Percentiles rank a stretch among this genome's conserved stretches.
Evolutionary conservation across 495 filamentous ascomycete genomes (phyloP).

Genomic region (Podospora fimiseda): DNA sequence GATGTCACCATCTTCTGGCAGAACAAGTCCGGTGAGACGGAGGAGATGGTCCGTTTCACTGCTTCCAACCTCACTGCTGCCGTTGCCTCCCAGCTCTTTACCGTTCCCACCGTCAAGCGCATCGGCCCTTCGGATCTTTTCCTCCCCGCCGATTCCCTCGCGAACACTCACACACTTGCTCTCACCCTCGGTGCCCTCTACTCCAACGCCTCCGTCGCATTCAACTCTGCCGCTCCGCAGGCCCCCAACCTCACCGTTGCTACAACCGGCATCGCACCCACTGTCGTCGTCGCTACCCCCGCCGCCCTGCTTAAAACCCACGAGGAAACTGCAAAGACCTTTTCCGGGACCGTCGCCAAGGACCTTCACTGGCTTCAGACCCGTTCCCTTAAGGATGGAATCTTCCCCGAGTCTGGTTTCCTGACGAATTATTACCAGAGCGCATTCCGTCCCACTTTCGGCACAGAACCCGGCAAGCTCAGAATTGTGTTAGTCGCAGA

Average conservation of each 20-base stretch:
- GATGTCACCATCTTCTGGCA: slow-evolving; percentile 59
- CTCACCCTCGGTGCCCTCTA: slow-evolving; percentile 77
- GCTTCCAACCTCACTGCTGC: slow-evolving; percentile 75
- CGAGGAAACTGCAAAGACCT: slow-evolving; percentile 41
- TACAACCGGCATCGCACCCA: slow-evolving; percentile 68
- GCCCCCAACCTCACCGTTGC: slow-evolving; percentile 64
- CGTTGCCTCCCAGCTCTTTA: slow-evolving; percentile 67
- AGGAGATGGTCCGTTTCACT: slow-evolving; percentile 70
- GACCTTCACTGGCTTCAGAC: slow-evolving; percentile 59
- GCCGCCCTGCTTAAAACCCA: slow-evolving; percentile 64
- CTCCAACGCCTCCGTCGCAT: slow-evolving; percentile 75
- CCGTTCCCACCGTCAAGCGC: slow-evolving; percentile 66
- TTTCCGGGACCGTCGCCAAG: slow-evolving; percentile 40
- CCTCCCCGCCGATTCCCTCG: slow-evolving; percentile 79
- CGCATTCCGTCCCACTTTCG: slow-evolving; percentile 49
- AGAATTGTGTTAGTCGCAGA: slow-evolving; percentile 68
- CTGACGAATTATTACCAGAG: slow-evolving; percentile 57
- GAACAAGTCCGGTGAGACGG: slow-evolving; percentile 40
- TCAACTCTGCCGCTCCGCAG: slow-evolving; percentile 76
- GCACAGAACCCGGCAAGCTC: slow-evolving; percentile 63
- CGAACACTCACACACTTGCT: slow-evolving; percentile 68
- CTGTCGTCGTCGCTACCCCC: slow-evolving; percentile 74
- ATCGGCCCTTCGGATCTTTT: slow-evolving; percentile 71
- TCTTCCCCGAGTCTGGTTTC: slow-evolving; percentile 62
- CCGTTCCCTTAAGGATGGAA: slow-evolving; percentile 59